Evolutionary conservation across 345 rosid species (phyloP).

Genomic region (Rhizophora mangle): DNA sequence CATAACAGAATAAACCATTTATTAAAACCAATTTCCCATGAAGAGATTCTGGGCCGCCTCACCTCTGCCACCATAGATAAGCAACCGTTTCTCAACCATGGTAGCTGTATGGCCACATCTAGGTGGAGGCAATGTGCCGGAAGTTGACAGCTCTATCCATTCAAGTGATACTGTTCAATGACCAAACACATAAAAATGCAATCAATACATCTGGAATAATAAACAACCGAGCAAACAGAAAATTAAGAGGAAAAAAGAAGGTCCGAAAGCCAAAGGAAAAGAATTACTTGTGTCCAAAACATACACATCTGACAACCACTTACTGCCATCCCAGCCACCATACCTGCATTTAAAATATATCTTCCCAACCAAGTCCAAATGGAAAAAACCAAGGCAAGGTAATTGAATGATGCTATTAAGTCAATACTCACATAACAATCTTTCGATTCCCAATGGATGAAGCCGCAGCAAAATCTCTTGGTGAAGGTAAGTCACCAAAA

Average conservation of each 20-base stretch:
- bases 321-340: conserved; percentile 99
- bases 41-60: conserved; percentile 9
- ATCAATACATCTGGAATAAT: too few relatives aligned
- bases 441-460: conserved; percentile 81
- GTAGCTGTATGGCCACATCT: conserved; percentile 98
- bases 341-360: conserved; percentile 50
- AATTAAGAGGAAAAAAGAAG: conserved; percentile 1
- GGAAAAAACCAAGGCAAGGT: conserved; percentile 10
- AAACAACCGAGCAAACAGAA: not conserved
- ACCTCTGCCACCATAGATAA: conserved; percentile 98
- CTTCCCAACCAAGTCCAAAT: conserved; percentile 2
- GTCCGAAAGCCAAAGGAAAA: conserved; percentile 17
- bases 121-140: conserved; percentile 86
- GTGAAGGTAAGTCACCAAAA: conserved; percentile 91
- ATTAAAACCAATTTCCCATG: not conserved
- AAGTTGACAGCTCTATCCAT: conserved; percentile 82
- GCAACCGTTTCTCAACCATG: conserved; percentile 91
- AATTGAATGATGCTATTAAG: conserved; percentile 7
- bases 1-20: not conserved
- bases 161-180: conserved; percentile 78
- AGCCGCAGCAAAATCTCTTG: conserved; percentile 87
- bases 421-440: conserved; percentile 67
- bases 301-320: conserved; percentile 96
- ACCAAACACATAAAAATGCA: conserved; percentile 5
- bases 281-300: conserved; percentile 85